Evolutionary conservation across 768 basidiomycete genomes (phyloP).

Genomic region (Lentinula sp.): DNA sequence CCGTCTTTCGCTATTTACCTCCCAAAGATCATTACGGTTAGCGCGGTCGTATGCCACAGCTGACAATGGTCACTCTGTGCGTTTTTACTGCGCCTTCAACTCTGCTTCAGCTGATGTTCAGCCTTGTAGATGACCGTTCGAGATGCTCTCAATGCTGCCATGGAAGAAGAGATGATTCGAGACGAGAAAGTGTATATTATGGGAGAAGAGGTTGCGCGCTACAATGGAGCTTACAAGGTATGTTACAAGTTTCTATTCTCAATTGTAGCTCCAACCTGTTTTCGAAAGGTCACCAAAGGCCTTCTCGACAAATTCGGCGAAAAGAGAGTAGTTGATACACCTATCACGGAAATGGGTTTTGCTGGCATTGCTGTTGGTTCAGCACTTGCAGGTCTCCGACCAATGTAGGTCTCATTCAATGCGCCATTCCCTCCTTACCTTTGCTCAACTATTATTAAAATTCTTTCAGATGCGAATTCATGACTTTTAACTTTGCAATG

Average conservation of each 20-base stretch:
- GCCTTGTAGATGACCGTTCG: slow-evolving; percentile 86
- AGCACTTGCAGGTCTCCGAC: slow-evolving; percentile 89
- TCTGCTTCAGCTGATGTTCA: slow-evolving; percentile 10
- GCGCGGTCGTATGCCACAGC: slow-evolving; percentile 63
- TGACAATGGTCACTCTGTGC: slow-evolving; percentile 37
- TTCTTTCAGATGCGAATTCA: slow-evolving; percentile 87
- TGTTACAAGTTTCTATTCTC: slow-evolving; percentile 9
- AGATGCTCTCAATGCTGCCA: slow-evolving; percentile 93
- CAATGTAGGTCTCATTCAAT: slow-evolving; percentile 54
- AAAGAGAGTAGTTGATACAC: slow-evolving; percentile 95
- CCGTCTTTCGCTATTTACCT: slow-evolving; percentile 35
- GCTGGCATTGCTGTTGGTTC: slow-evolving; percentile 94
- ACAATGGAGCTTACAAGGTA: slow-evolving; percentile 97
- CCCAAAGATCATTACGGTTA: slow-evolving; percentile 32
- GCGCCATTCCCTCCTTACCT: neutral
- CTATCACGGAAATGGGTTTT: slow-evolving; percentile 98
- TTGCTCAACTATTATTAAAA: neutral
- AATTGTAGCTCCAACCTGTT: slow-evolving; percentile 1
- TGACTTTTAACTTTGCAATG: slow-evolving; percentile 99
- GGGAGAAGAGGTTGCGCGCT: slow-evolving; percentile 97
- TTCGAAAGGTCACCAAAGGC: slow-evolving; percentile 86
- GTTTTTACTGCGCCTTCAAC: slow-evolving; percentile 21
- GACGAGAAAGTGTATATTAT: slow-evolving; percentile 94
- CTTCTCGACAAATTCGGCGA: slow-evolving; percentile 99
- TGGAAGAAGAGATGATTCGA: slow-evolving; percentile 99